phyloP scores from a whole-genome alignment of 495 filamentous ascomycete genomes.

The Aspergillus carlsbadensis region DNA sequence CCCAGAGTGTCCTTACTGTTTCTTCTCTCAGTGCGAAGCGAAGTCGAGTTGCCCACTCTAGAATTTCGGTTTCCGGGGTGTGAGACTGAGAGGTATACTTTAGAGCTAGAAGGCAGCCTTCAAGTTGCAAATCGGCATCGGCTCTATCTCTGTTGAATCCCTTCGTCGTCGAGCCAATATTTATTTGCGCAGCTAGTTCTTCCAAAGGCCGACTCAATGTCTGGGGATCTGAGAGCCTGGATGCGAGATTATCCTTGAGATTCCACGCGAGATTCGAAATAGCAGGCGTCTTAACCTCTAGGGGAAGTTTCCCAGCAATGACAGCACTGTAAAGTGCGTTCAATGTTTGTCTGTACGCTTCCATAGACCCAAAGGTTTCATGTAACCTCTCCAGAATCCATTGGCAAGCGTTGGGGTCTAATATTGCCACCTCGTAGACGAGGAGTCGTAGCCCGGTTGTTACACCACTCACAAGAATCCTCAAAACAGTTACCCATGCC shows the following conservation, averaged over 20 bases:
- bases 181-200: slow-evolving; percentile 24
- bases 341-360: slow-evolving; percentile 24
- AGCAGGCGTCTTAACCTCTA: slow-evolving; percentile 33
- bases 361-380: slow-evolving; percentile 22
- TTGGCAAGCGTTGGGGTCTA: slow-evolving; percentile 39
- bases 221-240: slow-evolving; percentile 12
- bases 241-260: slow-evolving; percentile 28
- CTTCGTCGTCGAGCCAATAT: slow-evolving; percentile 22
- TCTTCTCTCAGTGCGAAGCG: slow-evolving; percentile 42
- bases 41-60: slow-evolving; percentile 33
- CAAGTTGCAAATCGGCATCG: slow-evolving; percentile 43
- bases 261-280: slow-evolving; percentile 36
- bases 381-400: slow-evolving; percentile 40
- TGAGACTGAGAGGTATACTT: slow-evolving; percentile 41
- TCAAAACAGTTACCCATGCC: slow-evolving; percentile 35
- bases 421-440: slow-evolving; percentile 24
- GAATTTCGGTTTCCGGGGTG: slow-evolving; percentile 22
- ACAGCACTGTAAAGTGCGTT: slow-evolving; percentile 31
- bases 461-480: slow-evolving; percentile 21
- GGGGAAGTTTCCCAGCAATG: slow-evolving; percentile 26
- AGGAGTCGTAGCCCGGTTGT: slow-evolving; percentile 23
- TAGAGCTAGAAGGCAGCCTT: slow-evolving; percentile 58
- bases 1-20: slow-evolving; percentile 30
- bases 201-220: slow-evolving; percentile 27
- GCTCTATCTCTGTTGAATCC: slow-evolving; percentile 43